phyloP scores from a whole-genome alignment of 225 moss, liverwort and hornwort species.

The Physcomitrium patens region DNA sequence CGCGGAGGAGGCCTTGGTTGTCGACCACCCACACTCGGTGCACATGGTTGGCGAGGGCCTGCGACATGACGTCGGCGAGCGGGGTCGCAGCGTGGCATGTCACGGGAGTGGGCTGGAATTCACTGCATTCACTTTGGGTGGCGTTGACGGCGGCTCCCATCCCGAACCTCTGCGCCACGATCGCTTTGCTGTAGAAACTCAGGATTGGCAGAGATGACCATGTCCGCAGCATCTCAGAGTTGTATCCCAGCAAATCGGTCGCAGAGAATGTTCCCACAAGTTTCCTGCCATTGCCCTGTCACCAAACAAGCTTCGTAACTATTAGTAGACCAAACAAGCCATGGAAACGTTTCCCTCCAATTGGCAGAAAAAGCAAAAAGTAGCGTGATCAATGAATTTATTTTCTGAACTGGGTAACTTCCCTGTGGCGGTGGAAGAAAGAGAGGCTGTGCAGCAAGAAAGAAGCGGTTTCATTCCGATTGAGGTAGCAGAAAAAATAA shows the following conservation, averaged over 20 bases:
- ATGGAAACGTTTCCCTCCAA: background rate
- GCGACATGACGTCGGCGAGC: slow-evolving; percentile 68
- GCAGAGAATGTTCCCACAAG: slow-evolving; percentile 86
- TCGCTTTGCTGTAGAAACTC: slow-evolving; percentile 68
- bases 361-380: background rate
- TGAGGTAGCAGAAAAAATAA: too few species aligned
- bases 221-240: slow-evolving; percentile 58
- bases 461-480: too few species aligned
- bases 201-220: slow-evolving; percentile 73
- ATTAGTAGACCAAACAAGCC: background rate
- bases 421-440: too few species aligned
- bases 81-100: slow-evolving; percentile 68
- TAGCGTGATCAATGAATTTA: background rate
- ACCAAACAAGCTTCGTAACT: background rate
- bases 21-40: slow-evolving; percentile 88
- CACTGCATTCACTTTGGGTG: slow-evolving; percentile 34
- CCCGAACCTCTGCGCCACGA: slow-evolving; percentile 65
- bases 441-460: too few species aligned
- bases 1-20: slow-evolving; percentile 53
- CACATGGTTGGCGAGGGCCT: slow-evolving; percentile 60
- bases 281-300: slow-evolving; percentile 82
- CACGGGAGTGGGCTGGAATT: slow-evolving; percentile 54
- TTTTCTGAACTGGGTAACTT: too few species aligned
- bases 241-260: slow-evolving; percentile 78
- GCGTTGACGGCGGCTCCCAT: slow-evolving; percentile 65